Conservation (phyloP, 257 asterid genomes). For the Solanum sejunctum region DNA sequence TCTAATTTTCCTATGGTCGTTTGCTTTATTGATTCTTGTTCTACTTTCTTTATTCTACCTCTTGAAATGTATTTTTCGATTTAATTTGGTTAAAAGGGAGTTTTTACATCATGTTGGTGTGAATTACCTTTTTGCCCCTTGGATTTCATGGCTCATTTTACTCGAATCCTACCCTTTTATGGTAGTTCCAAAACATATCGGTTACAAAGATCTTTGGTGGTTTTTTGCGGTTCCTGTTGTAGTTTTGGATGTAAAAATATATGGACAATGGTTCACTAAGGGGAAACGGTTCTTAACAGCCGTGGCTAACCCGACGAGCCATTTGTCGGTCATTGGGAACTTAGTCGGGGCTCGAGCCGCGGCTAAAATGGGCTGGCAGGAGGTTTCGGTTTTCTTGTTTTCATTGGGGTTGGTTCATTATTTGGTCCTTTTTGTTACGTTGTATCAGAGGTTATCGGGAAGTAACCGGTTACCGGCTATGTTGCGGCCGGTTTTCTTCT, state of each 20-base stretch:
- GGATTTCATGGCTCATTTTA: conserved; percentile 60
- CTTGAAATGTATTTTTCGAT: conserved; percentile 32
- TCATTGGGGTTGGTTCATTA: conserved; percentile 62
- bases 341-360: conserved; percentile 63
- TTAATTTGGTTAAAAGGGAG: conserved; percentile 28
- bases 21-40: conserved; percentile 20
- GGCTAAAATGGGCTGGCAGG: conserved; percentile 56
- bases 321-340: conserved; percentile 49
- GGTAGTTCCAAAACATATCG: conserved; percentile 7
- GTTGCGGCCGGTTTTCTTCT: conserved; percentile 48
- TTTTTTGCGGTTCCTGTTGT: conserved; percentile 33
- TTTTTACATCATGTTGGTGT: conserved; percentile 55
- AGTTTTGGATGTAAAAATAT: conserved; percentile 47
- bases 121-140: conserved; percentile 59
- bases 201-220: conserved; percentile 39
- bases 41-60: conserved; percentile 37
- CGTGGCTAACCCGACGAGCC: conserved; percentile 65
- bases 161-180: conserved; percentile 50
- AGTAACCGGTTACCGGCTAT: conserved; percentile 38
- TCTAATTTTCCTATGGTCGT: conserved; percentile 23
- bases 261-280: conserved; percentile 66
- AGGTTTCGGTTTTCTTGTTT: conserved; percentile 33
- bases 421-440: conserved; percentile 57
- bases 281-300: conserved; percentile 34
- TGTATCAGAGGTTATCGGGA: conserved; percentile 45